phyloP scores from a whole-genome alignment of 2,329 filamentous ascomycete species.

The Aspergillus intermedius region DNA sequence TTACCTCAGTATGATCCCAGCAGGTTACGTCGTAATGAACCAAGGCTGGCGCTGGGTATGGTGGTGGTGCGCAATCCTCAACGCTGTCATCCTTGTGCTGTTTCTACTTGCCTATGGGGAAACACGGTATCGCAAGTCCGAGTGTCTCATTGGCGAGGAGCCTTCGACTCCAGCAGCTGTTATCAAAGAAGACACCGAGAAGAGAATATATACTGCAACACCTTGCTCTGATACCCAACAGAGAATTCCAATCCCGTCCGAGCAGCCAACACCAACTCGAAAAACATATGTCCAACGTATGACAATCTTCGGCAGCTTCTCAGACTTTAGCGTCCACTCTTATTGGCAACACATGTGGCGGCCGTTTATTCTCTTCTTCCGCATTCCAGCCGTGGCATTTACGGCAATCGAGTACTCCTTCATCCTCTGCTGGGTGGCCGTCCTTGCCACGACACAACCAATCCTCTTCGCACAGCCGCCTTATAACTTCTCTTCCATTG shows the following conservation, averaged over 20 bases:
- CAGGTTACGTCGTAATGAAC: slow-evolving; percentile 27
- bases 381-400: slow-evolving; percentile 46
- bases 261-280: slow-evolving; percentile 15
- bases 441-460: slow-evolving; percentile 33
- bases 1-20: slow-evolving; percentile 6
- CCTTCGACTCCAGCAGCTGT: neutral
- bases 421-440: slow-evolving; percentile 31
- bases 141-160: neutral
- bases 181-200: neutral
- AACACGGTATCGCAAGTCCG: slow-evolving; percentile 21
- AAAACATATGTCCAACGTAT: slow-evolving; percentile 44
- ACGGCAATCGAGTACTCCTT: slow-evolving; percentile 35
- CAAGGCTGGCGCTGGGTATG: slow-evolving; percentile 49
- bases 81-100: slow-evolving; percentile 33
- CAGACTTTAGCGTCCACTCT: slow-evolving; percentile 5
- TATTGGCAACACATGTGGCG: slow-evolving; percentile 19
- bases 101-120: slow-evolving; percentile 45
- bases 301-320: slow-evolving; percentile 16
- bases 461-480: slow-evolving; percentile 32
- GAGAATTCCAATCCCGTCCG: slow-evolving; percentile 7
- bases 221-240: neutral
- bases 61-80: slow-evolving; percentile 43
- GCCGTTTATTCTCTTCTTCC: slow-evolving; percentile 23
- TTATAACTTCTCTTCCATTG: slow-evolving; percentile 33
- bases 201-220: neutral